A percentile compares a stretch with the other conserved stretches of the same genome.
Conservation (phyloP, 1,284 basidiomycete genomes). For the Leucoagaricus sp. region DNA sequence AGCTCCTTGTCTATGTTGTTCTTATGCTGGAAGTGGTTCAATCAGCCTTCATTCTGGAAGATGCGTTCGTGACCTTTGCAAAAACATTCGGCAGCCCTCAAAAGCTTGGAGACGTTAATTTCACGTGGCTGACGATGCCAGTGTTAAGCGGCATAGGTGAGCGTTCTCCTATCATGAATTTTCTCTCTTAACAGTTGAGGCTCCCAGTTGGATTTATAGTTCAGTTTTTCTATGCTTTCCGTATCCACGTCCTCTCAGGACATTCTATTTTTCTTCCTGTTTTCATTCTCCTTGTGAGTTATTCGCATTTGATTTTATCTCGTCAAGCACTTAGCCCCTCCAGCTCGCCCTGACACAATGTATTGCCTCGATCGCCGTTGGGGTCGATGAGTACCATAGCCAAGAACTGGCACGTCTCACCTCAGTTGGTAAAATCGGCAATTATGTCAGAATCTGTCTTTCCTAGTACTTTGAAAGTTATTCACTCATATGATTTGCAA, state of each 20-base stretch:
- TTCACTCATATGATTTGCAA: background rate
- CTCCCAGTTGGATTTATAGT: constrained; percentile 20
- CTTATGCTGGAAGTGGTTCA: constrained; percentile 10
- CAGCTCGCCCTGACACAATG: constrained; percentile 18
- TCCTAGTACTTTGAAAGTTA: background rate
- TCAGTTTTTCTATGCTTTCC: constrained; percentile 25
- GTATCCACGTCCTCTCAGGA: constrained; percentile 20
- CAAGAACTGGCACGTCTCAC: constrained; percentile 5
- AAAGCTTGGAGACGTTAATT: background rate
- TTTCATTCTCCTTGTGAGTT: constrained; percentile 19
- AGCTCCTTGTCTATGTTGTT: constrained; percentile 9
- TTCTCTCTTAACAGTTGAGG: background rate
- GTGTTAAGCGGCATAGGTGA: constrained; percentile 11
- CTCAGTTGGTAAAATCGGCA: background rate
- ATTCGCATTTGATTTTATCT: background rate
- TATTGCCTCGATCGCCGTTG: constrained; percentile 15
- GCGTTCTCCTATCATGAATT: background rate
- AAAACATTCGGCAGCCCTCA: background rate
- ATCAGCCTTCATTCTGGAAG: constrained; percentile 11
- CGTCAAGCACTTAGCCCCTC: background rate
- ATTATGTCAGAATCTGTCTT: background rate
- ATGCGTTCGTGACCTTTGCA: constrained; percentile 13
- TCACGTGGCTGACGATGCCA: constrained; percentile 17
- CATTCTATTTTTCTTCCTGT: constrained; percentile 15
- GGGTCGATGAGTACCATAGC: constrained; percentile 12